These are phyloP conservation scores for Phytopythium mirpurense DNA, from an alignment of 352 stramenopile genomes.

Conservation along the genomic window DNA sequence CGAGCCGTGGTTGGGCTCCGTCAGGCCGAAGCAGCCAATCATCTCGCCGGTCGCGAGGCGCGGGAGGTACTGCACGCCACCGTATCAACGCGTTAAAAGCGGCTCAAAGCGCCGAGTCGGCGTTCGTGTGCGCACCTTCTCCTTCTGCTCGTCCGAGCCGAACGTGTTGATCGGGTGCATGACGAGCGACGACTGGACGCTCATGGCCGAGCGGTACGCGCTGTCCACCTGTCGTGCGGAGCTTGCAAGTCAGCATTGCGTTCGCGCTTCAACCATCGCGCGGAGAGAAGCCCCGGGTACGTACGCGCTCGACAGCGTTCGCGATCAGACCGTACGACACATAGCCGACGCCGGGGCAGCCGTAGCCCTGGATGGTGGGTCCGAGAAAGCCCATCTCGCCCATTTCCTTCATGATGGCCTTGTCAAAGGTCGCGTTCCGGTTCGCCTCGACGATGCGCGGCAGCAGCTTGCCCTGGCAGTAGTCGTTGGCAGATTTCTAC, in stretches of 20 bases:
- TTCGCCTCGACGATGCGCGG: constrained; percentile 93
- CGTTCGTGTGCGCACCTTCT: constrained; percentile 54
- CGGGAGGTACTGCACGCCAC: constrained; percentile 85
- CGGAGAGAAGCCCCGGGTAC: too few relatives aligned
- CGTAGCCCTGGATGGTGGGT: constrained; percentile 93
- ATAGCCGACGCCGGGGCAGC: constrained; percentile 92
- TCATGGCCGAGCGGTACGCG: constrained; percentile 96
- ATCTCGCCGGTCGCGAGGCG: constrained; percentile 92
- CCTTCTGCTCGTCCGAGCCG: constrained; percentile 94
- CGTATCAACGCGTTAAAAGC: neutral
- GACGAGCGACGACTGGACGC: constrained; percentile 96
- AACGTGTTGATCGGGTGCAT: constrained; percentile 99
- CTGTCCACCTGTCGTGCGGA: constrained; percentile 91
- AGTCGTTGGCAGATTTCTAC: constrained; percentile 89
- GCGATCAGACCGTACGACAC: constrained; percentile 97
- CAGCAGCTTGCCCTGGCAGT: constrained; percentile 93
- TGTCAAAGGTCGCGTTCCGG: constrained; percentile 92
- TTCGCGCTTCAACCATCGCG: neutral
- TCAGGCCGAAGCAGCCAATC: constrained; percentile 98
- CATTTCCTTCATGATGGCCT: constrained; percentile 93
- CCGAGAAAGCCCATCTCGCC: constrained; percentile 94
- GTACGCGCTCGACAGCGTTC: constrained; percentile 91
- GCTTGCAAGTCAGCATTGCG: neutral
- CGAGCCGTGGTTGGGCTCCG: constrained; percentile 97
- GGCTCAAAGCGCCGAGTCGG: neutral